Evolutionary conservation across 2,329 filamentous ascomycete genomes (phyloP).

Genomic region (Curvularia verruculosa): DNA sequence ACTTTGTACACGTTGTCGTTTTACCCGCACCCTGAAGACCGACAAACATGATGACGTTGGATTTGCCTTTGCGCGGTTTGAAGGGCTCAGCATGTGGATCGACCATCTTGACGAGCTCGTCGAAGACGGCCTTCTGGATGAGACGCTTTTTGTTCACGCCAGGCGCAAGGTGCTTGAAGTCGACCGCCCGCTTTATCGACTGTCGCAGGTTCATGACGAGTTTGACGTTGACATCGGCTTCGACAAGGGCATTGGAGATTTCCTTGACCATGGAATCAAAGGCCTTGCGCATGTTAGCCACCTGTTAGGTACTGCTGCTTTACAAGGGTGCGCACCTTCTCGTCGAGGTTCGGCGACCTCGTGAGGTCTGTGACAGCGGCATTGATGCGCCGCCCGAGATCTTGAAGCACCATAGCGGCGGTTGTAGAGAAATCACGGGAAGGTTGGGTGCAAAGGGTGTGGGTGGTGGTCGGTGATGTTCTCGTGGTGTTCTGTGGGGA

Average conservation of each 20-base stretch:
- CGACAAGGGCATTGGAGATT: slow-evolving; percentile 92
- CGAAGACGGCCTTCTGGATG: slow-evolving; percentile 97
- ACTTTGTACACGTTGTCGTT: slow-evolving; percentile 96
- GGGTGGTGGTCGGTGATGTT: slow-evolving; percentile 18
- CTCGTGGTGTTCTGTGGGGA: slow-evolving; percentile 30
- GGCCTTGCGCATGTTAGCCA: slow-evolving; percentile 64
- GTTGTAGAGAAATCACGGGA: slow-evolving; percentile 19
- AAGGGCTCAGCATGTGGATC: slow-evolving; percentile 95
- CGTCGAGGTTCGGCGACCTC: slow-evolving; percentile 88
- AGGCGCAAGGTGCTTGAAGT: slow-evolving; percentile 90
- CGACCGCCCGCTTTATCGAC: slow-evolving; percentile 87
- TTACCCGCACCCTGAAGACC: slow-evolving; percentile 97
- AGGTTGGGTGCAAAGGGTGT: slow-evolving; percentile 4
- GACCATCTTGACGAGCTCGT: slow-evolving; percentile 93
- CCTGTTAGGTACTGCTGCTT: slow-evolving; percentile 14
- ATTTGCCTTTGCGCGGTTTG: slow-evolving; percentile 94
- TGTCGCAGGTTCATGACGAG: slow-evolving; percentile 91
- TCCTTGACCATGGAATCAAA: slow-evolving; percentile 99
- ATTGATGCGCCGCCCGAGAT: slow-evolving; percentile 98
- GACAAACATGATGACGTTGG: slow-evolving; percentile 99
- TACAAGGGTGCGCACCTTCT: slow-evolving; percentile 69
- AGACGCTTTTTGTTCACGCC: slow-evolving; percentile 98
- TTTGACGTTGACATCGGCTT: slow-evolving; percentile 96
- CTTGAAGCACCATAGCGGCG: slow-evolving; percentile 88
- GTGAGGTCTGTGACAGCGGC: slow-evolving; percentile 93